Base-by-base conservation (phyloP, 768 basidiomycete genomes). In the Boletus sensibilis region DNA sequence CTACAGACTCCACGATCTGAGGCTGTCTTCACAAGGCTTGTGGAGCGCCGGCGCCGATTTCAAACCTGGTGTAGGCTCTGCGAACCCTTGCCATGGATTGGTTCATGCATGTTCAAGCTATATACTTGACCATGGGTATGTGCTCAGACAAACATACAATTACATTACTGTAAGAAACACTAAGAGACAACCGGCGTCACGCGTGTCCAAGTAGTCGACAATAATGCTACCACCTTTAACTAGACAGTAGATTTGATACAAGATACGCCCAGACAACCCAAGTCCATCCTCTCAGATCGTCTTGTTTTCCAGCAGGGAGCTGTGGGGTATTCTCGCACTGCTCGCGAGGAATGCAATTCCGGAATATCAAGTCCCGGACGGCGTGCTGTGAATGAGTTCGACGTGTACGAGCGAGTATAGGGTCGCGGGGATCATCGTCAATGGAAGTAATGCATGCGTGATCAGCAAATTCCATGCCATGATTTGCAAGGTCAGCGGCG, bases 391-490 rank as follows among this genome's bases (percentile, higher is more conserved):
- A 74, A 33, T 58, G 40, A 29, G 53, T 43, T 29, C 68, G 68
- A 48, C 60, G 67, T 20, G 55, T 54, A 44, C 57, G 64, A 48
- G 47, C 49, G 25, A 52, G 54, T 18, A 7, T 13, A 27, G 47
- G 43, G 43, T 69, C 68, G 12, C 23, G 27, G 14, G 58, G 56
- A 34, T 72, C 55, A 16, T 70, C 64, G 5, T 61, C 64, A 1
- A 70, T 46, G 14, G 74, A 65, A 18, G 73, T 74, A 20, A 74
- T 64, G 53, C 73, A 74, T 21, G 66, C 73, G 5, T 74, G 68
- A 16, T 62, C 64, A 46, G 42, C 41, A 21, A 75, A 74, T 9
- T 50, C 43, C 73, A 74, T 68, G 38, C 57, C 59, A 41, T 57
- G 34, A 16, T 34, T 27, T 16, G 55, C 50, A 16, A 74, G 66